A percentile compares a stretch with the other conserved stretches of the same genome.
Evolutionary conservation across 139 green algal genomes (phyloP).

Genomic region (Astrephomene gubernaculifera): DNA sequence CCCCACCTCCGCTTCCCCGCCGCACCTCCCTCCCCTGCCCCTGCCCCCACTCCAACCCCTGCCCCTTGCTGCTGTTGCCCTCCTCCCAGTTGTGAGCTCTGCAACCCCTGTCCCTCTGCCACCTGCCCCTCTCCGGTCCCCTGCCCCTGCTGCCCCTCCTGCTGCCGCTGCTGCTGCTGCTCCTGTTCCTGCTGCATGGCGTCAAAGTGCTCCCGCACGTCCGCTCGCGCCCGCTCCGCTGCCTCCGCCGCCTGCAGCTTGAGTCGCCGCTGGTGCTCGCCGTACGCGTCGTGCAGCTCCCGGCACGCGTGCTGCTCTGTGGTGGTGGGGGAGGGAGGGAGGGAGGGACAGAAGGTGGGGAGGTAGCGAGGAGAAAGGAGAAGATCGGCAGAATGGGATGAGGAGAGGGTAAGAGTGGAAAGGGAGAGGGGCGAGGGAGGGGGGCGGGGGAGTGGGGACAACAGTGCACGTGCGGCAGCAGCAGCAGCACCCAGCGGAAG

Average conservation of each 20-base stretch:
- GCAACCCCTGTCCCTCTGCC: neutral
- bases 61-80: neutral
- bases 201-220: slow-evolving; percentile 17
- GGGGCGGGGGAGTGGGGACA: too few relatives aligned
- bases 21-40: neutral
- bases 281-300: slow-evolving; percentile 22
- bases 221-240: neutral
- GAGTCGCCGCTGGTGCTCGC: slow-evolving; percentile 35
- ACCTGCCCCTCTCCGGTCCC: neutral
- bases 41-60: neutral
- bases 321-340: too few relatives aligned
- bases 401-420: too few relatives aligned
- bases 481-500: too few relatives aligned
- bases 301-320: slow-evolving; percentile 47
- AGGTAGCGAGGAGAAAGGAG: too few relatives aligned
- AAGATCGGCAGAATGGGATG: too few relatives aligned
- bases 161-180: neutral
- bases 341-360: too few relatives aligned
- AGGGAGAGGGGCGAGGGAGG: too few relatives aligned
- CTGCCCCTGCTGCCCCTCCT: neutral
- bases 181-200: neutral
- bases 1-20: neutral
- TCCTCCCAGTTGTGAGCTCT: neutral
- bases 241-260: slow-evolving; percentile 1
- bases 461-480: too few relatives aligned